Evolutionary conservation across 169 alveolate species (phyloP), one percentile per base, ranked within the genome.

Genomic region (Theileria annulata): DNA sequence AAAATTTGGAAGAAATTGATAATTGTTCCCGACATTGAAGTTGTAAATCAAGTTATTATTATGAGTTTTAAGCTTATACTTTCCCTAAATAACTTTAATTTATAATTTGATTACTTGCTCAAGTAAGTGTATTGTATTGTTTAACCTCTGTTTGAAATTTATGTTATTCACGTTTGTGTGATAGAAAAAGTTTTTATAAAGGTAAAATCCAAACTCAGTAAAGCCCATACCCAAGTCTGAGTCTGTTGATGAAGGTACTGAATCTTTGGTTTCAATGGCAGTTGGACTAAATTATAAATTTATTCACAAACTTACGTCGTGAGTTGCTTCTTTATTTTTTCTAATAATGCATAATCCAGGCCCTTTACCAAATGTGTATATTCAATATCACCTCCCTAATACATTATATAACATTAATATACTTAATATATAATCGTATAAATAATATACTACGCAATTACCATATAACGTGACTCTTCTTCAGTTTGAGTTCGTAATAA

Each of bases 301-400:
- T n/a, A n/a, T n/a, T n/a, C n/a, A n/a, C n/a, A n/a, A n/a, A n/a
- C n/a, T n/a, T n/a, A n/a, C n/a, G n/a, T n/a, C n/a, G n/a, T 77
- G 47, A 88, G 79, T 42, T 80, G 84, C 47, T 78, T 87, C 48
- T 91, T 71, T 15, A 90, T 90, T 77, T 90, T 86, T 63, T 90
- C 86, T 75, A 90, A 85, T 23, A 90, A 79, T 47, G 76, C 66
- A 48, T 83, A 90, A 70, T 90, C 94, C 83, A 90, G 86, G 10
- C 94, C 94, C 81, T 90, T 90, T 21, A 90, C 94, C 48, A 87
- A 79, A 66, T 90, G 92, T 0, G 94, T 90, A 51, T 82, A 91
- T 30, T 90, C 94, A 13, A 72, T 89, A 68, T 90, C 92, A 28
- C 92, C 94, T 21, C 94, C 94, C 94, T 90, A 59, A 70, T 17